Evolutionary conservation across 192 early-diverging fungal species (phyloP).

Genomic region (Funneliformis geosporum): DNA sequence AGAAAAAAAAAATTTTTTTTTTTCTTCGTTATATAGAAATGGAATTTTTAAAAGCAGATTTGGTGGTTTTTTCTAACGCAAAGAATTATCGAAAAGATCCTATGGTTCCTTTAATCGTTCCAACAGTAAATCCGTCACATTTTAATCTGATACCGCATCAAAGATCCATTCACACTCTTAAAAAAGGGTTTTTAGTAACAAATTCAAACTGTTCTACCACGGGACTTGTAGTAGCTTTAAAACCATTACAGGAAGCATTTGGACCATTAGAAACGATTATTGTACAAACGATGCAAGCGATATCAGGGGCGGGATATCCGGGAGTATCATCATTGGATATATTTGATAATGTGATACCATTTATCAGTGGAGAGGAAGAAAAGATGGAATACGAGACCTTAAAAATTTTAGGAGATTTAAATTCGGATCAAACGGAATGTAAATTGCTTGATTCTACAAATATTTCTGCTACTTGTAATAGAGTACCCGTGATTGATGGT

Average conservation of each 20-base stretch:
- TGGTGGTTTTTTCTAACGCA: slow-evolving; percentile 94
- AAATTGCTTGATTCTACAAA: slow-evolving; percentile 55
- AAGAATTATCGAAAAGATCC: slow-evolving; percentile 94
- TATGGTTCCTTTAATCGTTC: slow-evolving; percentile 90
- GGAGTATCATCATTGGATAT: slow-evolving; percentile 95
- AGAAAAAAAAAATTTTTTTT: background rate
- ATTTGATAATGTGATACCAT: slow-evolving; percentile 93
- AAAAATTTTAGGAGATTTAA: slow-evolving; percentile 86
- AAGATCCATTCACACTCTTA: slow-evolving; percentile 55
- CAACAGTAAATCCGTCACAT: slow-evolving; percentile 88
- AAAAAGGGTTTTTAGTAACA: slow-evolving; percentile 88
- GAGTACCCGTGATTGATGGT: slow-evolving; percentile 95
- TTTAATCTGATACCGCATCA: slow-evolving; percentile 81
- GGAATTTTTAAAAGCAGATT: slow-evolving; percentile 83
- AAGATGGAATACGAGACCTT: slow-evolving; percentile 94
- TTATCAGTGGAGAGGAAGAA: slow-evolving; percentile 93
- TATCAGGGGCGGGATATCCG: slow-evolving; percentile 97
- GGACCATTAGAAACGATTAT: slow-evolving; percentile 80
- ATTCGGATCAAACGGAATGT: slow-evolving; percentile 53
- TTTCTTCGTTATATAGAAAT: slow-evolving; percentile 57
- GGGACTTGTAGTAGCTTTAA: slow-evolving; percentile 87
- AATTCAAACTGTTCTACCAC: slow-evolving; percentile 99
- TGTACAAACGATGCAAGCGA: slow-evolving; percentile 93
- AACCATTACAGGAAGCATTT: slow-evolving; percentile 89
- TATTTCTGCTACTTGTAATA: slow-evolving; percentile 95